Evolutionary conservation across 352 stramenopile species (phyloP), one percentile per base, ranked within the genome.

Genomic region (Phytophthora pinifolia): DNA sequence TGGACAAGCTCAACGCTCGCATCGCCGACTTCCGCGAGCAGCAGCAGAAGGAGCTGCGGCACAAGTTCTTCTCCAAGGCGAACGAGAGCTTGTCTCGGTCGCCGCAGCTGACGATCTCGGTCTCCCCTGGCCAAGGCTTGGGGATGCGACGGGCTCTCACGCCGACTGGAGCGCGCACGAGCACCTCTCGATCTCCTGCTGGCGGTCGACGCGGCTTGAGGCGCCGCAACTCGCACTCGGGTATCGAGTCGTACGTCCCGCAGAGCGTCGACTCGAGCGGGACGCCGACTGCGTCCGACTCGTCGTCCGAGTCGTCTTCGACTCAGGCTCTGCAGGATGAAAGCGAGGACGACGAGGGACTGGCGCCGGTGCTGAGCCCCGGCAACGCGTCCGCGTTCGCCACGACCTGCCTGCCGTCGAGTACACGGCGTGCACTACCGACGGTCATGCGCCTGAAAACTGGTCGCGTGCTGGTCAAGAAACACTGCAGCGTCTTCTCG

Each of bases 381-480:
- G 18, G 46, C 1, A 54, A 54, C 5, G 22, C 44, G 44, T 43
- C 20, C 6, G 52, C 17, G 8, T 25, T 31, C 41, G 59, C 50
- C 6, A 29, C 57, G 27, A 20, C 39, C 15, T 29, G 25, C 25
- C 5, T 29, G 0, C 25, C 46, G 6, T 46, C 47, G 10, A 65
- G 12, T 27, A 65, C 49, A 18, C 12, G 54, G 9, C 31, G 49
- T 14, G 32, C 32, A 4, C 18, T 50, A 33, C 48, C 65, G 25
- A 74, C 78, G 17, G 89, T 83, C 47, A 53, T 79, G 31, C 69
- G 74, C 3, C 58, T 94, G 36, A 91, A 92, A 51, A 62, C 70
- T n/a, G 76, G 77, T 31, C 64, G 48, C 17, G 79, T 95, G 17
- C 70, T 88, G 18, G 85, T 95, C 20, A 89, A 90, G 60, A 95